These are phyloP conservation scores for Phaeotremella fagi DNA, from an alignment of 768 basidiomycete genomes.

Conservation along the genomic window DNA sequence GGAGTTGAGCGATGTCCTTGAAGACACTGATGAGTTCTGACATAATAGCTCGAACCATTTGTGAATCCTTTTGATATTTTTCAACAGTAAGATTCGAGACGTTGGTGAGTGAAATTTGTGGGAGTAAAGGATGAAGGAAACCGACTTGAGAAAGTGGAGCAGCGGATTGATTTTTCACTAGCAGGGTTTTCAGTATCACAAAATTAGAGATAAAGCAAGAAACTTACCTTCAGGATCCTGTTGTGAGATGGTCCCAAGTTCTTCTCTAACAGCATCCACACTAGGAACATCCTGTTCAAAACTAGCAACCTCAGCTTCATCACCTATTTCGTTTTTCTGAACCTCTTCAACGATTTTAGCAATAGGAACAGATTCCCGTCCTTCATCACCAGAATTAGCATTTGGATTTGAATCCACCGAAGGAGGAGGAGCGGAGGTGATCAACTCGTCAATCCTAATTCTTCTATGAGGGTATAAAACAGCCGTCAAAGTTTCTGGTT, in stretches of 20 bases:
- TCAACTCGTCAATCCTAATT: conserved; percentile 78
- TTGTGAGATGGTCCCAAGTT: conserved; percentile 38
- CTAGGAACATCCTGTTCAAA: conserved; percentile 48
- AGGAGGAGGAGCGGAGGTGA: conserved; percentile 47
- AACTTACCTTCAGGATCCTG: too few relatives aligned
- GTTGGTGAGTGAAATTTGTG: conserved; percentile 83
- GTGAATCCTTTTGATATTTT: conserved; percentile 79
- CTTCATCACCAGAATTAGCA: conserved; percentile 7
- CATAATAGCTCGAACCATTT: conserved; percentile 92
- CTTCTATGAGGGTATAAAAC: conserved; percentile 90
- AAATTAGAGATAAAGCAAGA: too few relatives aligned
- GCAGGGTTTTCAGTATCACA: not conserved
- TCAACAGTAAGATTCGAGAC: conserved; percentile 76
- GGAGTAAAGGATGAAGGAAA: conserved; percentile 57
- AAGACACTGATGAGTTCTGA: conserved; percentile 94
- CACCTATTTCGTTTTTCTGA: conserved; percentile 23
- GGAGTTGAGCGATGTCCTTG: conserved; percentile 96
- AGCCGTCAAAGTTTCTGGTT: conserved; percentile 82
- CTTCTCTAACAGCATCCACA: conserved; percentile 50
- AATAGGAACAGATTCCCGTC: conserved; percentile 14
- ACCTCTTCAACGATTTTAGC: conserved; percentile 22
- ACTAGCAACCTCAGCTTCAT: conserved; percentile 42
- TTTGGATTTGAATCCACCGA: too few relatives aligned
- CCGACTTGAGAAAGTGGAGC: conserved; percentile 28
- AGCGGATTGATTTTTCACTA: not conserved